Conservation (phyloP, 352 stramenopile species). For the Bremia lactucae region DNA sequence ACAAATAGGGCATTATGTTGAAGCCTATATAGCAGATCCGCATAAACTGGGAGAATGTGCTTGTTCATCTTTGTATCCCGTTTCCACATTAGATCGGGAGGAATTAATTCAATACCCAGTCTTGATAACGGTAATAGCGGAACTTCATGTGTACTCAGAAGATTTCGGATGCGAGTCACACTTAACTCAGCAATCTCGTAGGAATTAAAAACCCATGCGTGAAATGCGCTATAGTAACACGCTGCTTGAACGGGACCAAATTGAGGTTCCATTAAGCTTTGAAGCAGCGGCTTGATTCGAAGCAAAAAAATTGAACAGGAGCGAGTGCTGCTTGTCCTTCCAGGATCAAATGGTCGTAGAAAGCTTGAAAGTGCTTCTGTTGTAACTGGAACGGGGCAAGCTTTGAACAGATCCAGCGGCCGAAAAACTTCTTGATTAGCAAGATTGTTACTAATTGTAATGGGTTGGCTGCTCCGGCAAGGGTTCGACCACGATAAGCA, state of each 20-base stretch:
- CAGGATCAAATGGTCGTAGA: neutral
- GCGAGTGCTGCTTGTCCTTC: neutral
- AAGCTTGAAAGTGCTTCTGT: neutral
- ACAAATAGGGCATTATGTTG: neutral
- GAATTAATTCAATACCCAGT: no score
- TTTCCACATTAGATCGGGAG: no score
- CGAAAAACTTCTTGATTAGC: neutral
- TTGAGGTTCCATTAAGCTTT: neutral
- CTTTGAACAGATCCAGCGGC: neutral
- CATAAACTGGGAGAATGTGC: no score
- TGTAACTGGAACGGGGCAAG: neutral
- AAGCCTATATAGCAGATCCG: neutral
- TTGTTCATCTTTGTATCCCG: no score
- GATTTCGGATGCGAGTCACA: neutral
- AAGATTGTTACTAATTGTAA: neutral
- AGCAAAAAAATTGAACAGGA: slow-evolving; percentile 19
- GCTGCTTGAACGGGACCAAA: neutral
- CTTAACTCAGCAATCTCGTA: neutral
- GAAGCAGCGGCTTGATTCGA: neutral
- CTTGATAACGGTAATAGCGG: neutral
- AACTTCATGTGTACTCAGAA: neutral
- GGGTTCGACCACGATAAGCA: neutral
- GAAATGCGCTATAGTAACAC: neutral
- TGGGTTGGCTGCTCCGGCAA: neutral
- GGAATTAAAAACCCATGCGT: neutral